These are phyloP conservation scores for Oryza punctata DNA, from an alignment of 176 grass and related monocot species.

Conservation along the genomic window DNA sequence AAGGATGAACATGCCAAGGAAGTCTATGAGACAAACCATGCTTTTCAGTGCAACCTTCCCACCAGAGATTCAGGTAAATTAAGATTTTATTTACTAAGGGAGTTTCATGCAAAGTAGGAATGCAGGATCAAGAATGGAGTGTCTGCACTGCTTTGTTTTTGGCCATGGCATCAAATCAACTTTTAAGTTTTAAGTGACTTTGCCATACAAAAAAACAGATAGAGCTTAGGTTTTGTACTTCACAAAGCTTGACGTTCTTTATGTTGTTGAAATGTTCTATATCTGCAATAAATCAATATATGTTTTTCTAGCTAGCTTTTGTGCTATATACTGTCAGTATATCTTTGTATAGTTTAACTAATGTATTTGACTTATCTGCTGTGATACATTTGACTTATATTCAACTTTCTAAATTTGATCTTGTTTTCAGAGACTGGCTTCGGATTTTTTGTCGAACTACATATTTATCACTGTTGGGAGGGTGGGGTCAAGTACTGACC, in stretches of 20 bases:
- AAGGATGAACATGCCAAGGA: constrained; percentile 68
- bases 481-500: constrained; percentile 79
- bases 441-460: constrained; percentile 77
- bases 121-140: not conserved
- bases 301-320: not conserved
- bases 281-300: not conserved
- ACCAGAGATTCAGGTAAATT: constrained; percentile 65
- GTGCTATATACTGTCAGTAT: not conserved
- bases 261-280: not conserved
- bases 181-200: not conserved
- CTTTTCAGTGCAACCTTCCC: constrained; percentile 97
- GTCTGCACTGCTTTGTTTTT: not conserved
- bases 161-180: not conserved
- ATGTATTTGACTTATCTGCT: constrained; percentile 15
- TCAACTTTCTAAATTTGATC: not conserved
- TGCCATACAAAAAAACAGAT: not conserved
- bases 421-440: constrained; percentile 58
- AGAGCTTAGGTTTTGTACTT: not conserved
- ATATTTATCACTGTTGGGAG: constrained; percentile 82
- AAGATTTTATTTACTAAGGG: not conserved
- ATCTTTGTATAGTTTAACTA: not conserved
- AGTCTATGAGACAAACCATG: constrained; percentile 73
- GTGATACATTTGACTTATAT: not conserved
- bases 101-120: constrained; percentile 17
- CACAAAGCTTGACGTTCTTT: not conserved